Base-by-base conservation (phyloP, 257 asterid genomes). In the Plantago major region DNA sequence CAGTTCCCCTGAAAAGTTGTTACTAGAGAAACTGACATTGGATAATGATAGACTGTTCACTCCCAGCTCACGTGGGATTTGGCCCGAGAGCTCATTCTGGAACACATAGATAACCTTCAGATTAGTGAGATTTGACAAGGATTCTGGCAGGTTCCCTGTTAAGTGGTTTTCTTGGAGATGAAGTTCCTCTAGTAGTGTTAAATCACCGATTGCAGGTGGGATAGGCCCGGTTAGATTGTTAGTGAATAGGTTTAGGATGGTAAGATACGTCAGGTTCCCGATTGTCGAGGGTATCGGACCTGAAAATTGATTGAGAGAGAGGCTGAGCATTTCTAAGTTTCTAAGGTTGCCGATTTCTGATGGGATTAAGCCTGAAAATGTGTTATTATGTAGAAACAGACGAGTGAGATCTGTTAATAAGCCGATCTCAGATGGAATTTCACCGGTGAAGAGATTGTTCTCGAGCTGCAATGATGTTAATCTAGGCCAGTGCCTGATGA, bases 311-410 rank as follows among this genome's bases (percentile, higher is more conserved):
- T 89, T 89, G 13, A 3, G 42, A 4, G 92, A 80, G 9, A 86
- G 74, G 47, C 84, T 88, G 22, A 89, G 56, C 0, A 0, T 0
- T 40, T 1, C 3, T 62, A 89, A 68, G 10, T 74, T 67, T 58
- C n/a, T 57, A 37, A 84, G 68, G 73, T 82, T 76, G 16, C 89
- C 89, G 40, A 86, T 76, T 64, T 75, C 79, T 19, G 30, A 61
- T 8, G 95, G 94, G 61, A 89, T 84, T 46, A 77, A 19, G 42
- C 89, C 93, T 2, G 90, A 76, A 55, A 89, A 82, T 22, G 74
- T 47, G 67, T 89, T 89, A 0, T 65, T 66, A 44, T 11, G 78
- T 60, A 83, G 62, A 60, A 38, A 79, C 67, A 91, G 79, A 40
- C 0, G 13, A 0, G 1, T 37, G 19, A 86, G 82, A 22, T 81